Base-by-base conservation (phyloP, 805 yeast species). In the Myxozyma monticola region DNA sequence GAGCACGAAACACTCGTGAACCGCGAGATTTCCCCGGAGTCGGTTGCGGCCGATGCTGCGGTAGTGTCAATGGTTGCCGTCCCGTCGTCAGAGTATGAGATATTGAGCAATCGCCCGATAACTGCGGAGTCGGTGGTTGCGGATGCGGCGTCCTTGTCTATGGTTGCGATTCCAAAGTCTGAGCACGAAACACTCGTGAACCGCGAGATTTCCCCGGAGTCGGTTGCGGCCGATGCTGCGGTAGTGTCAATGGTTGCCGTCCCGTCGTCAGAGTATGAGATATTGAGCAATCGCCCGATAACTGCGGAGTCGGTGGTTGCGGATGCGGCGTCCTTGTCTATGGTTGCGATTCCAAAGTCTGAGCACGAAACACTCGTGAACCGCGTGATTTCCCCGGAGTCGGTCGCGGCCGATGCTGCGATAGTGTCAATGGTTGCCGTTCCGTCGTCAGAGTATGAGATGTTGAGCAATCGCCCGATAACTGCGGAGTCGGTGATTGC, bases 201-300 rank as follows among this genome's bases (percentile, higher is more conserved):
- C 12, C 40, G 41, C 21, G 34, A 29, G 30, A 20, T 33, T 29
- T 37, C 50, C 21, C 47, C 43, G 14, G 47, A 42, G 21, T 39
- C 50, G 22, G 48, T 49, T 20, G 37, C 21, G 10, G 40, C 37
- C 6, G 54, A 44, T 20, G 49, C 49, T 6, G 26, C 41, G 10
- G 25, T n/a, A 5, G 26, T 44, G n/a, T 49, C 53, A 17, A 42
- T 51, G 48, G 40, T 26, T 21, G 49, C 51, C 3, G 20, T 47
- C 14, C 59, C 68, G 5, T 35, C 42, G 0, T 63, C 49, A 3
- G 69, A 64, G n/a, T 59, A 57, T 37, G 55, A 64, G 6, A 55
- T 51, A 8, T 46, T 64, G 7, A 9, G 21, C 10, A 22, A 29
- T 20, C 42, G 42, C 15, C 14, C 30, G 29, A 17, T 25, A 4